These are phyloP conservation scores for Neurospora hispaniola DNA, from an alignment of 495 filamentous ascomycete genomes.

Conservation along the genomic window DNA sequence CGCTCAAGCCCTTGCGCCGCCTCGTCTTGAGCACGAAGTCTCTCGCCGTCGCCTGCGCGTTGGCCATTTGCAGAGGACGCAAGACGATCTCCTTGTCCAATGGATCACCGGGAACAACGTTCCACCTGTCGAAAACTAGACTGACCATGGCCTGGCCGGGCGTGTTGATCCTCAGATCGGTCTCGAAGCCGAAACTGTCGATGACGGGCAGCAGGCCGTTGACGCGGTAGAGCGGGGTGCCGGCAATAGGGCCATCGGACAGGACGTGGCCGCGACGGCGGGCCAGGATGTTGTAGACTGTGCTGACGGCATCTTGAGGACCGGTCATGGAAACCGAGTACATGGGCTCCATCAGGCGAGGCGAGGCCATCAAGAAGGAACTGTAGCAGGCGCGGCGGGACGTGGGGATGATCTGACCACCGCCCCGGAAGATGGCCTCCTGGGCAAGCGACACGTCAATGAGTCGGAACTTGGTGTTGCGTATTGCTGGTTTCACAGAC, in stretches of 20 bases:
- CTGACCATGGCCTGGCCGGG: conserved; percentile 84
- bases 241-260: conserved; percentile 83
- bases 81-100: conserved; percentile 77
- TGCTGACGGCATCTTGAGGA: conserved; percentile 78
- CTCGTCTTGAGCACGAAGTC: conserved; percentile 97
- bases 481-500: conserved; percentile 54
- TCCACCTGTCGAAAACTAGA: conserved; percentile 94
- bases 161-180: conserved; percentile 89
- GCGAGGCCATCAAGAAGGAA: conserved; percentile 93
- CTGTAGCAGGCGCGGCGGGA: conserved; percentile 84
- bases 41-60: conserved; percentile 74
- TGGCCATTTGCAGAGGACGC: conserved; percentile 76
- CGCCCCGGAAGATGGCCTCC: conserved; percentile 87
- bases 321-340: conserved; percentile 89
- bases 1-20: conserved; percentile 82
- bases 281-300: conserved; percentile 84
- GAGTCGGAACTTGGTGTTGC: conserved; percentile 90
- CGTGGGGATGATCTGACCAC: conserved; percentile 95
- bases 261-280: conserved; percentile 86
- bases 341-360: conserved; percentile 90
- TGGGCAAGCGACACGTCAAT: conserved; percentile 80
- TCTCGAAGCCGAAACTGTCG: conserved; percentile 95
- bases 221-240: conserved; percentile 89
- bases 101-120: conserved; percentile 87
- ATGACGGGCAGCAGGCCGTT: conserved; percentile 89